These are phyloP conservation scores for Chaetomium tenue DNA, from an alignment of 495 filamentous ascomycete genomes.

Conservation along the genomic window DNA sequence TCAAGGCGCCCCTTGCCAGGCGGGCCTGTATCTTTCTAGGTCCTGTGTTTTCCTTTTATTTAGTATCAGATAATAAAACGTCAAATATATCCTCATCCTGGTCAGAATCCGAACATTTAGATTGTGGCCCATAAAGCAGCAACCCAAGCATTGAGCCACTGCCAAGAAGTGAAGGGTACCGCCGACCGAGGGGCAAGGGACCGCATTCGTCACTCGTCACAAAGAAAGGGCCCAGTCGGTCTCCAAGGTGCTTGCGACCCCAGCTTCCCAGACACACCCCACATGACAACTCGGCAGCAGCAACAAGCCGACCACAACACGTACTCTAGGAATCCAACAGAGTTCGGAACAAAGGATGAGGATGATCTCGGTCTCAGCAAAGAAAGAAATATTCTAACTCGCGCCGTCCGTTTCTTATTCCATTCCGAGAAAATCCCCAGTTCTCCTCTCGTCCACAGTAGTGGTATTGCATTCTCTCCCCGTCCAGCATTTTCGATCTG, in stretches of 20 bases:
- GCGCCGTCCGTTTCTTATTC: neutral
- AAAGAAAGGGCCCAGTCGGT: neutral
- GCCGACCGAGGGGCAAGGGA: neutral
- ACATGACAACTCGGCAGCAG: slow-evolving; percentile 5
- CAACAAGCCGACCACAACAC: neutral
- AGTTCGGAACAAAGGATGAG: slow-evolving; percentile 1
- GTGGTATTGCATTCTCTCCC: too few relatives aligned
- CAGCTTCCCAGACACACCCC: neutral
- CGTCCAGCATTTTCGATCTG: neutral
- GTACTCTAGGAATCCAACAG: neutral
- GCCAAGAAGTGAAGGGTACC: neutral
- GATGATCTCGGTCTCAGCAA: neutral
- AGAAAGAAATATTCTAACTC: neutral
- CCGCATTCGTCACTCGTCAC: neutral
- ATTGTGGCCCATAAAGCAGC: neutral
- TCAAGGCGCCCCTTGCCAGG: too few relatives aligned
- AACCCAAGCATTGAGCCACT: slow-evolving; percentile 1
- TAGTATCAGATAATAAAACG: too few relatives aligned
- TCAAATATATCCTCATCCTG: too few relatives aligned
- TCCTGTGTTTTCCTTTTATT: too few relatives aligned
- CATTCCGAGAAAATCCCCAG: neutral
- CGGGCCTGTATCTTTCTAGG: too few relatives aligned
- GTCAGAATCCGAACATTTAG: too few relatives aligned
- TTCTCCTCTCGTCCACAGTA: neutral
- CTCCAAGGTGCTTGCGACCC: neutral